phyloP scores from a whole-genome alignment of 2,329 filamentous ascomycete species.

The Apiospora saccharicola region DNA sequence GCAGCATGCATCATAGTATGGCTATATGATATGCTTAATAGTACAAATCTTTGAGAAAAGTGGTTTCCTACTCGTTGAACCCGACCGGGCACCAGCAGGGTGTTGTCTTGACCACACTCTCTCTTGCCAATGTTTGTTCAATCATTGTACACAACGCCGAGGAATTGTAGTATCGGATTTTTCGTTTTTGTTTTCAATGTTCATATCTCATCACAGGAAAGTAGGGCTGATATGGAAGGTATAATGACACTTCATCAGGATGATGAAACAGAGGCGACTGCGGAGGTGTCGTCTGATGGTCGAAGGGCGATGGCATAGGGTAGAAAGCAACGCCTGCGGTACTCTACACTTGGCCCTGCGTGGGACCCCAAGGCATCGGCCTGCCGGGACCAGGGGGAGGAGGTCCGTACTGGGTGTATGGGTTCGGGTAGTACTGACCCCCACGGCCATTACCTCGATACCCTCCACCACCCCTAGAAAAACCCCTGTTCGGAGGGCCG shows the following conservation, averaged over 20 bases:
- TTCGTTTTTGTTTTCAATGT: not conserved
- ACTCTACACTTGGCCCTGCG: conserved; percentile 24
- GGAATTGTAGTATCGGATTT: not conserved
- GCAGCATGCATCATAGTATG: conserved; percentile 4
- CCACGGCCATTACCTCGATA: conserved; percentile 33
- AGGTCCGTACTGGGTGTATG: conserved; percentile 4
- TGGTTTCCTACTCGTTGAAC: not conserved
- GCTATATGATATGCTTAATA: not conserved
- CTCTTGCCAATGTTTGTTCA: not conserved
- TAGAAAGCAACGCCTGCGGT: not conserved
- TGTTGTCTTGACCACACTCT: not conserved
- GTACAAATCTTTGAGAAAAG: not conserved
- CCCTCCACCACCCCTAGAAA: conserved; percentile 36
- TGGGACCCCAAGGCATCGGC: conserved; percentile 23
- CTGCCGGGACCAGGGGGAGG: not conserved
- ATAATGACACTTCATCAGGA: not conserved
- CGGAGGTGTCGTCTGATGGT: not conserved
- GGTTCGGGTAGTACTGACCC: not conserved
- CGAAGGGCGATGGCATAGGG: not conserved
- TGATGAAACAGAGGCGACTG: not conserved
- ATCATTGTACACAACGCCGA: not conserved
- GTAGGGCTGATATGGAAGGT: not conserved
- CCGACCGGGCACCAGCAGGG: not conserved
- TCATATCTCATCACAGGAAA: not conserved
- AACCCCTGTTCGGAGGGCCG: conserved; percentile 24